These are phyloP conservation scores for Botrytis fabae DNA, from an alignment of 2,329 filamentous ascomycete species.

Conservation along the genomic window DNA sequence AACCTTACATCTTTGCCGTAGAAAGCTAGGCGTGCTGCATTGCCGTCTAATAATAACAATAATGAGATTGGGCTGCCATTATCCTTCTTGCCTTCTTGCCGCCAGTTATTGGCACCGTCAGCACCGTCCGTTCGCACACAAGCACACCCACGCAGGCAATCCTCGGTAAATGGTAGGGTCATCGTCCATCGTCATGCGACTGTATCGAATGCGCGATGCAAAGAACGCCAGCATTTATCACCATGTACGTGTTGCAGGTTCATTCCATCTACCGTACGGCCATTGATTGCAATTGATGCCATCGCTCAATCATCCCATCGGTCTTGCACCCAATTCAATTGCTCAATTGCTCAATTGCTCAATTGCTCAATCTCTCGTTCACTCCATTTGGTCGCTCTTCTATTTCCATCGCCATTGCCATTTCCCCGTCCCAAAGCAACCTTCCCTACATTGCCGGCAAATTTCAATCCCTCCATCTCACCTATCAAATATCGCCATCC, in stretches of 20 bases:
- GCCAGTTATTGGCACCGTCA: not conserved
- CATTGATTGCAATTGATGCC: not conserved
- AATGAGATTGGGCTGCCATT: not conserved
- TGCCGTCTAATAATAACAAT: not conserved
- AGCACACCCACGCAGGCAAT: not conserved
- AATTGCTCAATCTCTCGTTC: not conserved
- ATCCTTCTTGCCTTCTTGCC: not conserved
- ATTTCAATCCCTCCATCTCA: not conserved
- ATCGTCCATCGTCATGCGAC: no score
- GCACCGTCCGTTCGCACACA: not conserved
- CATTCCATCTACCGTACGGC: no score
- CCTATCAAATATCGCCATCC: not conserved
- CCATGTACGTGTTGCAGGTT: no score
- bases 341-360: no score
- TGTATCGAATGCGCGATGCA: no score
- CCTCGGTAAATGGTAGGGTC: not conserved
- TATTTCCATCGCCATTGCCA: not conserved
- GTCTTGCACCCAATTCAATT: no score
- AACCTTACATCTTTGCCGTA: not conserved
- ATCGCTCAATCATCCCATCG: not conserved
- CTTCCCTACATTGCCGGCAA: constrained; percentile 5
- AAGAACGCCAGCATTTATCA: no score
- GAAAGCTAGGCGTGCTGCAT: constrained; percentile 5
- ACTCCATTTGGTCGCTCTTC: not conserved
- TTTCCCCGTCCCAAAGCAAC: not conserved